Evolutionary conservation across 805 yeast genomes (phyloP), one percentile per base, ranked within the genome.

Genomic region (Wickerhamomyces silvicola): DNA sequence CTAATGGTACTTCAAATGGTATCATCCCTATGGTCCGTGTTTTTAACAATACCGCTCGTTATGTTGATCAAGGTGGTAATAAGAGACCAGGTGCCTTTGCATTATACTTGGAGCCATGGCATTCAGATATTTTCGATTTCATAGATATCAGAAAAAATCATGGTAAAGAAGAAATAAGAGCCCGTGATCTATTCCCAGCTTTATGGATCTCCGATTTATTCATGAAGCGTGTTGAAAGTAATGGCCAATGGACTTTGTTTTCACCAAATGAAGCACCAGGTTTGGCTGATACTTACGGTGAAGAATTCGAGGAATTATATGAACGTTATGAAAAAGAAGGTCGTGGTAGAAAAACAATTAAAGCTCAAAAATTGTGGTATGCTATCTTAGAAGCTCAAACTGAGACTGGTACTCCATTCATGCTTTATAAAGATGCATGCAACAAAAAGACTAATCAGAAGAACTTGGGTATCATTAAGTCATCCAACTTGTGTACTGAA

Each of bases 61-160:
- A 88, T 52, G 97, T 90, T 25, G 97, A 90, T 51, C 98, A 90
- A 68, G 98, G 98, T 41, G 97, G 97, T 35, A 90, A 90, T 63
- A 88, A 88, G 60, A 70, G 98, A 51, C 98, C 98, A 0, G 97
- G 97, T 41, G 98, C 98, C 4, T 83, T 90, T 59, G 95, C 96
- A 22, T 62, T 87, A 22, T 90, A 88, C 60, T 58, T 90, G 22
- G 98, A 90, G 62, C 97, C 98, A 35, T 90, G 98, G 98, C 98
- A 90, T 55, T 74, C 82, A 9, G 98, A 90, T 50, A 70, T 90
- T 22, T 81, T 85, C 56, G 95, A 83, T 38, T 81, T 90, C 50
- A 59, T 90, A 33, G 90, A 88, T 37, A 66, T 90, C 44, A 75
- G 92, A 51, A 88, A 90, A 63, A 90, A 87, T 53, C 95, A 88